These are phyloP conservation scores for Sporormia fimetaria DNA, from an alignment of 495 filamentous ascomycete genomes.

Conservation along the genomic window DNA sequence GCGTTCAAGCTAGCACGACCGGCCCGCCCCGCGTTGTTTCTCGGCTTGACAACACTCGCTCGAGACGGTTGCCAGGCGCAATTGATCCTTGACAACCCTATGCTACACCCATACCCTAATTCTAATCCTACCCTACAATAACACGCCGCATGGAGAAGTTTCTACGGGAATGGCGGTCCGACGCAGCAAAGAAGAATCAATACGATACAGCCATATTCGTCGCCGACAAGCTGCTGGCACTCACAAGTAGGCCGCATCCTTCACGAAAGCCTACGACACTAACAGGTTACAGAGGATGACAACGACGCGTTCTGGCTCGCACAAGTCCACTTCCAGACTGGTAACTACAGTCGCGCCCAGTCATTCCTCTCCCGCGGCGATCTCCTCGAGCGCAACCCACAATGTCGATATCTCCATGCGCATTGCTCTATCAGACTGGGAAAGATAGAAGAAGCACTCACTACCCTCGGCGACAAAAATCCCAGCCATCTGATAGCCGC, in stretches of 20 bases:
- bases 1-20: neutral
- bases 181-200: constrained; percentile 85
- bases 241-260: constrained; percentile 57
- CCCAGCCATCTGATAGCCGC: constrained; percentile 72
- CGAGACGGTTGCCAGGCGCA: too few species aligned
- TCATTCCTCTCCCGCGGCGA: constrained; percentile 75
- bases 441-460: constrained; percentile 77
- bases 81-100: too few species aligned
- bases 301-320: constrained; percentile 90
- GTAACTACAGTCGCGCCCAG: constrained; percentile 84
- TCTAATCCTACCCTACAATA: neutral
- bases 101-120: neutral
- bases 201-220: constrained; percentile 93
- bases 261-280: constrained; percentile 5
- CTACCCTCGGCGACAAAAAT: constrained; percentile 82
- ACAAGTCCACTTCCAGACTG: constrained; percentile 84
- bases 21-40: neutral
- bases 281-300: constrained; percentile 53
- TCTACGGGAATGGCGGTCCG: constrained; percentile 82
- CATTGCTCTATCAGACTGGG: constrained; percentile 87
- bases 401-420: constrained; percentile 83
- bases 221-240: constrained; percentile 86
- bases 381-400: constrained; percentile 65
- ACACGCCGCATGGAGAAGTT: constrained; percentile 65
- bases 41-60: too few species aligned